A percentile compares a stretch with the other conserved stretches of the same genome.
Evolutionary conservation across 2,329 filamentous ascomycete genomes (phyloP).

Genomic region (Cercospora sp.): DNA sequence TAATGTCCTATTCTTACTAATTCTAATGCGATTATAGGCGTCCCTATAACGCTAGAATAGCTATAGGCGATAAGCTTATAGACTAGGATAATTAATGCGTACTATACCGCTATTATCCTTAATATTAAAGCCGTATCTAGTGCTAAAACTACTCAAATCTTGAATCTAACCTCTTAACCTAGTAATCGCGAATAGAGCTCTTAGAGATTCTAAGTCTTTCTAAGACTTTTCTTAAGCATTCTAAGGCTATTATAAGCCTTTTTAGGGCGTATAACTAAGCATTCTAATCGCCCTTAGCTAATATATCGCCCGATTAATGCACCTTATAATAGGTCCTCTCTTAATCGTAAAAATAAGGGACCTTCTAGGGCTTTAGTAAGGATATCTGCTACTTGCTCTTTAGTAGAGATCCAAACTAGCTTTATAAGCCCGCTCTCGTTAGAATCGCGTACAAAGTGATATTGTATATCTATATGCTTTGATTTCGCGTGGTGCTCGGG

Average conservation of each 20-base stretch:
- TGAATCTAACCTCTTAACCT: neutral
- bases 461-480: constrained; percentile 18
- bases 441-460: constrained; percentile 10
- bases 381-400: constrained; percentile 5
- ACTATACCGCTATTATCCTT: neutral
- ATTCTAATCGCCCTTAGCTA: neutral
- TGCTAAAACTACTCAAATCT: neutral
- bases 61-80: neutral
- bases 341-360: neutral
- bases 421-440: neutral
- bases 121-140: neutral
- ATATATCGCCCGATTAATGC: neutral
- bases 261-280: neutral
- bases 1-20: neutral
- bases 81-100: neutral
- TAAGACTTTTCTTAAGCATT: neutral
- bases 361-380: constrained; percentile 9
- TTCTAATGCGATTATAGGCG: neutral
- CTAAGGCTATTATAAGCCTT: neutral
- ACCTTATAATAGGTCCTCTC: constrained; percentile 1
- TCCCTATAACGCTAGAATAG: neutral
- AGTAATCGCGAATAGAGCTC: neutral
- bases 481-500: constrained; percentile 4
- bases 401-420: neutral
- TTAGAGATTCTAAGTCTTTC: too few species aligned